Base-by-base conservation (phyloP, 768 basidiomycete genomes). In the Podaxis pistillaris region DNA sequence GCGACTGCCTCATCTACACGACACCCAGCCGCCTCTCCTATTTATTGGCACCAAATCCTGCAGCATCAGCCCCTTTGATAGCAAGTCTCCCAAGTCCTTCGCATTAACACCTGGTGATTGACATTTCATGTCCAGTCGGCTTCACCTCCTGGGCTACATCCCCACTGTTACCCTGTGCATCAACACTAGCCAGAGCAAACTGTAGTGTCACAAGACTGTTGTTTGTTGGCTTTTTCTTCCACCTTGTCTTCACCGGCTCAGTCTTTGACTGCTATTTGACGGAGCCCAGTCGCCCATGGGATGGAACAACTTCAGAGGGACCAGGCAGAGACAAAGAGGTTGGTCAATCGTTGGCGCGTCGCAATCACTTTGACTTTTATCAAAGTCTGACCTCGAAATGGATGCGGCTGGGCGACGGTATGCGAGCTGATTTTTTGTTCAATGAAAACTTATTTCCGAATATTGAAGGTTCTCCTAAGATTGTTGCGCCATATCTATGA, bases 1-100 rank as follows among this genome's bases (percentile, higher is more conserved):
- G 96, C 58, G 97, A 99, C 74, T 99, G 96, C 75, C 93, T 99
- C 76, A 90, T 98, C 70, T 98, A 97, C 78, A 98, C 95, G 56
- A 98, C 90, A 15, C 84, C 84, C 64, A 98, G 98, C 77, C 83
- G 95, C 19, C 82, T 99, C 54, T 94, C 88, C 76, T 98, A 98
- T 81, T 99, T 65, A 87, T 98, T 53, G 97, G 97, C 17, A 89
- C 80, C 41, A 93, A 98, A 73, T 88, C 94, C 0, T 95, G 97
- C 73, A 94, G 91, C 57, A 91, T 99, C 73, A 93, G 93, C 61
- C 93, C 94, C 56, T 95, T 97, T 66, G 96, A 99, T 75, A 88
- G 86, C 24, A 24, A 94, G 96, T 75, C 63, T 92, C n/a, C 84
- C 40, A 36, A 24, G 24, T 24, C 24, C 24, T 24, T 24, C 24